Conservation (phyloP, 2,329 filamentous ascomycete genomes). For the Aspergillus sp. region DNA sequence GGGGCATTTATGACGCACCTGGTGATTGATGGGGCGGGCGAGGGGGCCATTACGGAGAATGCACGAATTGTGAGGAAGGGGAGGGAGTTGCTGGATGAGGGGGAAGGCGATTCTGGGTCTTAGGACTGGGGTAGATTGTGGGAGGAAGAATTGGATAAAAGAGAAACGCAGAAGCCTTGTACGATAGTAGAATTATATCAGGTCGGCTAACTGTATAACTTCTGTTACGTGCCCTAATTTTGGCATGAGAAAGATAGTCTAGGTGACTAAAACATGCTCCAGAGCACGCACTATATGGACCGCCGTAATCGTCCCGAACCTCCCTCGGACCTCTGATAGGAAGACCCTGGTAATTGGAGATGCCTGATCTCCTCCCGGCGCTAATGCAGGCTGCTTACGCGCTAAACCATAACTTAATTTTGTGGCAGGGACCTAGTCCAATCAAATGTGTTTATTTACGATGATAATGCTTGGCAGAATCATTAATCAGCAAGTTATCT, state of each 20-base stretch:
- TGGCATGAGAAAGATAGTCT: too few species aligned
- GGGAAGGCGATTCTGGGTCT: too few species aligned
- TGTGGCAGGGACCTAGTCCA: background rate
- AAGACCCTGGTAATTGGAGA: too few species aligned
- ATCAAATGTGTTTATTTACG: background rate
- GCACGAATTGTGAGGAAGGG: background rate
- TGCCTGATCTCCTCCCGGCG: background rate
- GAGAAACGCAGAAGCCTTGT: too few species aligned
- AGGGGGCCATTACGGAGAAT: background rate
- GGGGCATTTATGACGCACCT: background rate
- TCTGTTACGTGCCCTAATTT: too few species aligned
- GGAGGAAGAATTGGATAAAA: too few species aligned
- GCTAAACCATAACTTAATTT: slow-evolving; percentile 9
- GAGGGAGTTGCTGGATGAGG: background rate
- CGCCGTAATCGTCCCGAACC: too few species aligned
- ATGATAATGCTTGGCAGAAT: background rate
- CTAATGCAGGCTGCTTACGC: slow-evolving; percentile 19
- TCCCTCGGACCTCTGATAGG: background rate
- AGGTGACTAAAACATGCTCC: too few species aligned
- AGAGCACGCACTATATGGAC: too few species aligned
- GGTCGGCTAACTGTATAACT: too few species aligned
- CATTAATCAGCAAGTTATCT: background rate
- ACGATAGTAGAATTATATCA: too few species aligned
- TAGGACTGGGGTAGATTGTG: too few species aligned
- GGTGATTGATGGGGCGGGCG: background rate